Evolutionary conservation across 2,329 filamentous ascomycete genomes (phyloP).

Genomic region (Claviceps quebecensis): DNA sequence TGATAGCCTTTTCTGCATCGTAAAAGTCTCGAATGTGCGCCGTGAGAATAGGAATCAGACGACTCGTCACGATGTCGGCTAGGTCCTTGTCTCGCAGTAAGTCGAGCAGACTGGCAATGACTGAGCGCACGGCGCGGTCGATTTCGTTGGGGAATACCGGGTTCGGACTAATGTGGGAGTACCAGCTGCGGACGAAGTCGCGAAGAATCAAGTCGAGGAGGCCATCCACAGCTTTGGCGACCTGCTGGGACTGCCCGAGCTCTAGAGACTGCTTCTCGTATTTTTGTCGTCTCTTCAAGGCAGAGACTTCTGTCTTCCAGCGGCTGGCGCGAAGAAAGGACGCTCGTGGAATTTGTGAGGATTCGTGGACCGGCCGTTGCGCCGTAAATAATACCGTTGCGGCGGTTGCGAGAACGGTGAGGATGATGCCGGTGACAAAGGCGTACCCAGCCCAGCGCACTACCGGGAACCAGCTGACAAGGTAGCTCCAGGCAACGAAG

Average conservation of each 20-base stretch:
- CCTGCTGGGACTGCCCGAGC: slow-evolving; percentile 51
- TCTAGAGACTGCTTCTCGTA: slow-evolving; percentile 61
- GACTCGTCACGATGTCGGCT: slow-evolving; percentile 67
- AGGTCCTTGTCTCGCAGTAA: slow-evolving; percentile 64
- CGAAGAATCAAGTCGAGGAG: slow-evolving; percentile 63
- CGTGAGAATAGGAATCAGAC: slow-evolving; percentile 77
- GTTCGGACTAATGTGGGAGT: slow-evolving; percentile 68
- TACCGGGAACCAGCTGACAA: slow-evolving; percentile 67
- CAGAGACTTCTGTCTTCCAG: slow-evolving; percentile 60
- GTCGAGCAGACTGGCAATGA: slow-evolving; percentile 56
- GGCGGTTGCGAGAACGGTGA: slow-evolving; percentile 39
- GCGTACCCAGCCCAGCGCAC: slow-evolving; percentile 79
- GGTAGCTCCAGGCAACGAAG: slow-evolving; percentile 80
- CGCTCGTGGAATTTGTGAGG: slow-evolving; percentile 28
- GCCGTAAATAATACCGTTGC: slow-evolving; percentile 42
- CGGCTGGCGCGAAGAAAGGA: slow-evolving; percentile 47
- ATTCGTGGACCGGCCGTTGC: slow-evolving; percentile 29
- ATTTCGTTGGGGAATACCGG: slow-evolving; percentile 75
- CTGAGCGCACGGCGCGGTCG: slow-evolving; percentile 62
- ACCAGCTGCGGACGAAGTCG: slow-evolving; percentile 85
- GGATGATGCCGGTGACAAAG: slow-evolving; percentile 54
- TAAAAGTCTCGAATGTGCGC: slow-evolving; percentile 82
- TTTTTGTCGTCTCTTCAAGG: slow-evolving; percentile 48
- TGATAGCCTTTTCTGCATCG: slow-evolving; percentile 73
- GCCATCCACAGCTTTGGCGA: slow-evolving; percentile 69